Evolutionary conservation across 768 basidiomycete genomes (phyloP).

Genomic region (Cytidiella melzeri): DNA sequence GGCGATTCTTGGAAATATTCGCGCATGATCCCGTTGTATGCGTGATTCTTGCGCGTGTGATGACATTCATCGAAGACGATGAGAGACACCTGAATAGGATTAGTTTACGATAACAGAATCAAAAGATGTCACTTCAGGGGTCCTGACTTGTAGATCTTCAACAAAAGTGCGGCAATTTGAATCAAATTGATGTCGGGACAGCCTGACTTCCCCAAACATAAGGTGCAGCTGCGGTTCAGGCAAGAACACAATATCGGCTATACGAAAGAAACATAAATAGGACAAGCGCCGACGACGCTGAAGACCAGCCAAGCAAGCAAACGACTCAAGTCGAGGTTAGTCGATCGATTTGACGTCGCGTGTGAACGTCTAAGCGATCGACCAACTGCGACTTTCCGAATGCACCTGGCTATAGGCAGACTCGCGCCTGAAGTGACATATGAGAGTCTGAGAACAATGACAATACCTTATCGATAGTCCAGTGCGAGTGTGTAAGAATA

Average conservation of each 20-base stretch:
- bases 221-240: no score
- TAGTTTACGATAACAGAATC: not conserved
- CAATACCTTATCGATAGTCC: constrained; percentile 58
- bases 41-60: constrained; percentile 49
- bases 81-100: constrained; percentile 39
- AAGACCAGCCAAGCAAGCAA: no score
- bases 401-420: not conserved
- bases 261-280: no score
- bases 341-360: not conserved
- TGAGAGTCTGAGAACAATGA: not conserved
- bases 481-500: constrained; percentile 74
- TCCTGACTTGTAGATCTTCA: no score
- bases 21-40: constrained; percentile 53
- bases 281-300: no score
- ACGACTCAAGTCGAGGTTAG: not conserved
- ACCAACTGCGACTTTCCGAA: not conserved
- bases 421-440: not conserved
- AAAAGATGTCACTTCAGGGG: no score
- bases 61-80: constrained; percentile 56
- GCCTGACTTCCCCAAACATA: no score
- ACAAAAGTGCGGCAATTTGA: no score
- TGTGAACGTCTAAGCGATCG: not conserved
- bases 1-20: constrained; percentile 44
- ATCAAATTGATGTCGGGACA: no score
- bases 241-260: no score